Evolutionary conservation across 179 eudicot genomes (phyloP), one percentile per base, ranked within the genome.

Genomic region (Silene coronaria): DNA sequence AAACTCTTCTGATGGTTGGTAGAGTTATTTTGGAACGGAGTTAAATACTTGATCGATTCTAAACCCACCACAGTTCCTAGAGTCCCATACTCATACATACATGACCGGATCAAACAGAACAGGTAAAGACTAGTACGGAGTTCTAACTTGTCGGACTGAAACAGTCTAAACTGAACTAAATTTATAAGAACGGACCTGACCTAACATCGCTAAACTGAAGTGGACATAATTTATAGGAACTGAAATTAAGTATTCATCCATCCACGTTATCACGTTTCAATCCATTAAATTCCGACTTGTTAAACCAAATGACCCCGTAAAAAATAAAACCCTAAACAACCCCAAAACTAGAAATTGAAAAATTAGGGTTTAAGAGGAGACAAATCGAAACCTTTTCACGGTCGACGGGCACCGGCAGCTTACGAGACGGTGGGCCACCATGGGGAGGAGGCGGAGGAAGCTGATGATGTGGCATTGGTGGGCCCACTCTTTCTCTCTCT

Each of bases 351-450:
- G 55, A 72, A 36, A n/a, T 16, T 5, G 26, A 1, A 10, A 71
- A 19, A 55, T 16, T 36, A 59, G 22, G 69, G 55, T 27, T 30
- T 19, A 32, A 55, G 30, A 61, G 73, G 10, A 30, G 26, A 53
- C n/a, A 46, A 59, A 75, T 6, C n/a, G 60, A 42, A 19, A 87
- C 90, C 90, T 87, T 87, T 79, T 87, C 90, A 34, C 90, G 90
- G 73, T 87, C 90, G 73, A 87, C 75, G 78, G 88, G 73, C 46
- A 85, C 75, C 78, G 88, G 73, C 57, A 77, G 79, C 32, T 65
- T 12, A 75, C 85, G 82, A 72, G 88, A 53, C 53, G 80, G 84
- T 6, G 79, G 84, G 26, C 88, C 86, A 0, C 88, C 74, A 0
- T 57, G 66, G 2, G 75, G 76, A 14, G 78, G 71, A 14, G 78